Conservation (phyloP, 2,329 filamentous ascomycete species). For the Didymella sp. region DNA sequence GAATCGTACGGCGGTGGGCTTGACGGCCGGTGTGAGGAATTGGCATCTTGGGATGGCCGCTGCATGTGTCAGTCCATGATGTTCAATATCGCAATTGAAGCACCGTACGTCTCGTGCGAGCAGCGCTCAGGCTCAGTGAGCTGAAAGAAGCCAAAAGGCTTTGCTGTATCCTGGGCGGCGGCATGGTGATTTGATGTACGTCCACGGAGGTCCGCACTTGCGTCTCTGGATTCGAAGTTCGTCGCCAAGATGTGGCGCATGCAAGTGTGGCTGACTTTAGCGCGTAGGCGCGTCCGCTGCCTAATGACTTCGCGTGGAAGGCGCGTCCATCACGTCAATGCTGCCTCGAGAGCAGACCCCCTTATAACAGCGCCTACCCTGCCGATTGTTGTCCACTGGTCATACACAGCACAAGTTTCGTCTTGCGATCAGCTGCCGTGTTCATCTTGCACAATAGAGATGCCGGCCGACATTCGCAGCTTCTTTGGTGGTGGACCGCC, state of each 20-base stretch:
- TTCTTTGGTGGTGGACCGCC: slow-evolving; percentile 85
- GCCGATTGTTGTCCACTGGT: not conserved
- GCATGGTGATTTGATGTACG: slow-evolving; percentile 42
- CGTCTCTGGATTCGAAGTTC: slow-evolving; percentile 28
- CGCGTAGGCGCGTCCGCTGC: slow-evolving; percentile 1
- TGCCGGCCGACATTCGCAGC: slow-evolving; percentile 86
- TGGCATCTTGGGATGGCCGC: slow-evolving; percentile 40
- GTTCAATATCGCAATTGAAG: not conserved
- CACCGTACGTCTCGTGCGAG: slow-evolving; percentile 33
- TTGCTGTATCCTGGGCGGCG: slow-evolving; percentile 48
- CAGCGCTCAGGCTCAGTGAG: slow-evolving; percentile 33
- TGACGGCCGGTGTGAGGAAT: slow-evolving; percentile 40
- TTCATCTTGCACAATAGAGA: slow-evolving; percentile 48
- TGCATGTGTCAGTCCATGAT: slow-evolving; percentile 7
- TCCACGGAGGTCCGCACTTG: slow-evolving; percentile 1
- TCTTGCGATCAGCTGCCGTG: not conserved
- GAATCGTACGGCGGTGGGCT: slow-evolving; percentile 54
- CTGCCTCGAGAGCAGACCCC: slow-evolving; percentile 8
- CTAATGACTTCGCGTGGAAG: slow-evolving; percentile 23
- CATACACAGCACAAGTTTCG: no score
- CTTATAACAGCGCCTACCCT: slow-evolving; percentile 16
- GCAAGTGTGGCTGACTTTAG: slow-evolving; percentile 21
- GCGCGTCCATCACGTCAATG: slow-evolving; percentile 26
- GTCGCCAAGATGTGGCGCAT: slow-evolving; percentile 31
- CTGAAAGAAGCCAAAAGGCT: slow-evolving; percentile 46